These are phyloP conservation scores for Geoglossum cookeanum DNA, from an alignment of 2,329 filamentous ascomycete species.

Conservation along the genomic window DNA sequence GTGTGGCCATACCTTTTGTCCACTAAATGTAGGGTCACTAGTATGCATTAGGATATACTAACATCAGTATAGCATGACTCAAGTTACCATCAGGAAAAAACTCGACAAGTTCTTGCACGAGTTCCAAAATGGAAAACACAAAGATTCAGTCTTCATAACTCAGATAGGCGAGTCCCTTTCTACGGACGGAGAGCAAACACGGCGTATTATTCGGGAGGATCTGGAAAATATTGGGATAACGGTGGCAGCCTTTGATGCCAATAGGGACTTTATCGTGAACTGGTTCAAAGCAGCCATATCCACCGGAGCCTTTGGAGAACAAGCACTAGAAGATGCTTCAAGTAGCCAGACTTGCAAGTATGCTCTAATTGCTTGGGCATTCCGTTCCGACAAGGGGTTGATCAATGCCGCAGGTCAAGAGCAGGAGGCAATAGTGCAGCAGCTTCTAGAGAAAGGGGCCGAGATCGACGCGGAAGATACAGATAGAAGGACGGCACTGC, in stretches of 20 bases:
- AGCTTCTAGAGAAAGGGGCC: not conserved
- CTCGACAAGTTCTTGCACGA: slow-evolving; percentile 7
- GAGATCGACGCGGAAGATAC: not conserved
- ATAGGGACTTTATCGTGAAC: slow-evolving; percentile 9
- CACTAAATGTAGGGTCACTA: not conserved
- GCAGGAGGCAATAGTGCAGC: not conserved
- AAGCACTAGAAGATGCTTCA: not conserved
- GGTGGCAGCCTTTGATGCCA: slow-evolving; percentile 7
- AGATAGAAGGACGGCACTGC: not conserved
- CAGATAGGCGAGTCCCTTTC: slow-evolving; percentile 8
- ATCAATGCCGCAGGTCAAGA: not conserved
- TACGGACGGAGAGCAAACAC: slow-evolving; percentile 6
- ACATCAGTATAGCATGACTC: slow-evolving; percentile 4
- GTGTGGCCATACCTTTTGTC: not conserved
- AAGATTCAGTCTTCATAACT: slow-evolving; percentile 7
- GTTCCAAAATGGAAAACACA: slow-evolving; percentile 7
- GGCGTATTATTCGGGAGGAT: slow-evolving; percentile 9
- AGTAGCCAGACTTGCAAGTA: not conserved
- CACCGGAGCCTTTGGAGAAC: slow-evolving; percentile 9
- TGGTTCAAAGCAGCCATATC: slow-evolving; percentile 6
- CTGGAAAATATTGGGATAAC: slow-evolving; percentile 11
- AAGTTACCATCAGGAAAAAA: slow-evolving; percentile 6
- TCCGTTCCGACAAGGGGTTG: too few species aligned
- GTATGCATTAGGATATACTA: not conserved
- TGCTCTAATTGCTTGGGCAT: too few species aligned